Evolutionary conservation across 2,329 filamentous ascomycete species (phyloP).

Genomic region (Fusarium tuaranense): DNA sequence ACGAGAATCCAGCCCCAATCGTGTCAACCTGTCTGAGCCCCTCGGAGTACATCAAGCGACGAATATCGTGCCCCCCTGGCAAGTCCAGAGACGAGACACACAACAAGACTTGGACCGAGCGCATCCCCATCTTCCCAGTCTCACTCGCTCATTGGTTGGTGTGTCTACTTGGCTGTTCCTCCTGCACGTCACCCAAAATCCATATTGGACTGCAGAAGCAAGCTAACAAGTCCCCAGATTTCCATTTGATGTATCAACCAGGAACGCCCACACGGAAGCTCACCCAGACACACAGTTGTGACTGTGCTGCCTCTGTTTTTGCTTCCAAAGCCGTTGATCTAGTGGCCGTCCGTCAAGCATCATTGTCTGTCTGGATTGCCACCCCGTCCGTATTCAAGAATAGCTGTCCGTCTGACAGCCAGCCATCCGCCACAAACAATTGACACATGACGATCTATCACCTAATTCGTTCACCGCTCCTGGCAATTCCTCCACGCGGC

Average conservation of each 20-base stretch:
- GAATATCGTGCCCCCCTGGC: slow-evolving; percentile 31
- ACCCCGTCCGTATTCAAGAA: slow-evolving; percentile 18
- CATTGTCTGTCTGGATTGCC: slow-evolving; percentile 6
- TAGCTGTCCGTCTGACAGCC: slow-evolving; percentile 9
- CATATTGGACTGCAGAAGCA: slow-evolving; percentile 34
- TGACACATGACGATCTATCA: slow-evolving; percentile 37
- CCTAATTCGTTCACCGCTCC: slow-evolving; percentile 40
- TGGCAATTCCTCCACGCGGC: slow-evolving; percentile 14
- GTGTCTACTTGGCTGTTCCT: slow-evolving; percentile 19
- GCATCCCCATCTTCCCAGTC: slow-evolving; percentile 23
- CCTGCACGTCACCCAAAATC: slow-evolving; percentile 42
- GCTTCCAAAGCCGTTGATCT: background rate
- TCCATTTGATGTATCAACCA: slow-evolving; percentile 28
- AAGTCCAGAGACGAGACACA: slow-evolving; percentile 16
- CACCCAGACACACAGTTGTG: slow-evolving; percentile 21
- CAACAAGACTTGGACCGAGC: slow-evolving; percentile 41
- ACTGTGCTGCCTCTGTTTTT: background rate
- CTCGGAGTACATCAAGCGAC: slow-evolving; percentile 14
- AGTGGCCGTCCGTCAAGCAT: slow-evolving; percentile 2
- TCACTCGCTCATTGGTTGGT: slow-evolving; percentile 37
- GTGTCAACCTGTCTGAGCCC: slow-evolving; percentile 1
- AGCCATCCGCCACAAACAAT: slow-evolving; percentile 28
- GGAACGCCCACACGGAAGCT: slow-evolving; percentile 25
- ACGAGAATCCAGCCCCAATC: slow-evolving; percentile 16
- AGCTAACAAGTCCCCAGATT: slow-evolving; percentile 36